phyloP scores from a whole-genome alignment of 2,329 filamentous ascomycete species.

The Didymella sp. region DNA sequence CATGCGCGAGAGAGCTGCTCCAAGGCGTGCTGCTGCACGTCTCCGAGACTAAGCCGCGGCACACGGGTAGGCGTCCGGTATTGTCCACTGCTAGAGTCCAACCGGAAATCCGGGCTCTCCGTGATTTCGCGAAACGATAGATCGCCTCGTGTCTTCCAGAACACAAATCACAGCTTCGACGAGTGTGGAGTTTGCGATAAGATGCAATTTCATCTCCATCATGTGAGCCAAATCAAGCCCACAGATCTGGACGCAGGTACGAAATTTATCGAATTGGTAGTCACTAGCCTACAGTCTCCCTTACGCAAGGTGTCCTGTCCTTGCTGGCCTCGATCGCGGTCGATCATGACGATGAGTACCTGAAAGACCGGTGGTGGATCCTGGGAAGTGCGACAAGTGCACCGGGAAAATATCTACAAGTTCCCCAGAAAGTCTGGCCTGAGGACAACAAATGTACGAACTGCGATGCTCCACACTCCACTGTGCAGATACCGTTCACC shows the following conservation, averaged over 20 bases:
- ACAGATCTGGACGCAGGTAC: constrained; percentile 12
- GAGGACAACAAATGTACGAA: neutral
- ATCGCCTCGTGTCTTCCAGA: constrained; percentile 20
- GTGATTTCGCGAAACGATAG: constrained; percentile 23
- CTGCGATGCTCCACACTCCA: constrained; percentile 6
- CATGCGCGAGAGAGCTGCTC: constrained; percentile 8
- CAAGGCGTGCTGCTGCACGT: constrained; percentile 17
- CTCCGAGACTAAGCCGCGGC: constrained; percentile 21
- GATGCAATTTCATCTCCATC: constrained; percentile 9
- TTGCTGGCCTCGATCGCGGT: constrained; percentile 12
- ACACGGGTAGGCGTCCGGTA: constrained; percentile 16
- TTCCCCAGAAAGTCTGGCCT: constrained; percentile 3
- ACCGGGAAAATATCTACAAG: constrained; percentile 7
- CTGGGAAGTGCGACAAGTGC: neutral
- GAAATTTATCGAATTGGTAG: neutral
- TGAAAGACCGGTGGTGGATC: constrained; percentile 9
- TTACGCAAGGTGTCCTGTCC: constrained; percentile 15
- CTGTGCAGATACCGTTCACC: constrained; percentile 12
- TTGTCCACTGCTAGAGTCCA: constrained; percentile 15
- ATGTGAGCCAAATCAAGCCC: constrained; percentile 8
- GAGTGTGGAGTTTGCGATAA: constrained; percentile 8
- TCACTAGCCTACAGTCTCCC: constrained; percentile 6
- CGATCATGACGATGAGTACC: constrained; percentile 21
- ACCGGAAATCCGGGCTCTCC: constrained; percentile 17
- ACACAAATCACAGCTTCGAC: constrained; percentile 18